These are phyloP conservation scores for Penicillium ochrochloron DNA, from an alignment of 495 filamentous ascomycete species.

Conservation along the genomic window DNA sequence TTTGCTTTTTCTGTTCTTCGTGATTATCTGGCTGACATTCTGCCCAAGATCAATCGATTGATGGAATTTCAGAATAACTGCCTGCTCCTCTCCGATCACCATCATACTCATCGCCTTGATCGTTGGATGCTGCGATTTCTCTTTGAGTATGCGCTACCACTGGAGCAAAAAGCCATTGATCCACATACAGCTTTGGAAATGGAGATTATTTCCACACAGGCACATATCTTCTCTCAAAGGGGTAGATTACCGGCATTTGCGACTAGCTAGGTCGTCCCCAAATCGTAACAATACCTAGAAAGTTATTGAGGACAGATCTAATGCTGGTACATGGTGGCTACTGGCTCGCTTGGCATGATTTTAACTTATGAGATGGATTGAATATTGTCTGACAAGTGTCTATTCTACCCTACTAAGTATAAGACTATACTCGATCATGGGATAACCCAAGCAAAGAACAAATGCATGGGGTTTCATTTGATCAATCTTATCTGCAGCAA, in stretches of 20 bases:
- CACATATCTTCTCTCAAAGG: neutral
- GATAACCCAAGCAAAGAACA: too few relatives aligned
- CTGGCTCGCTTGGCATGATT: neutral
- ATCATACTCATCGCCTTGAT: neutral
- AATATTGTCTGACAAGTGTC: too few relatives aligned
- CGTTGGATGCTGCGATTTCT: conserved; percentile 2
- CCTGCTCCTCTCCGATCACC: neutral
- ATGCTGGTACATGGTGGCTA: neutral
- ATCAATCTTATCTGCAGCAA: too few relatives aligned
- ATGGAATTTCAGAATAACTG: neutral
- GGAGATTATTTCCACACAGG: neutral
- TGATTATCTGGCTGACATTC: neutral
- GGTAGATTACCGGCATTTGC: neutral
- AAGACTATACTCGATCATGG: too few relatives aligned
- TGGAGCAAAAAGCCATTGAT: neutral
- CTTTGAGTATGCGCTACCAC: neutral
- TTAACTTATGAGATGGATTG: too few relatives aligned
- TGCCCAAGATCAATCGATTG: neutral
- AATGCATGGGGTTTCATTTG: too few relatives aligned
- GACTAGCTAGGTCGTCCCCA: neutral
- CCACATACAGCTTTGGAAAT: neutral
- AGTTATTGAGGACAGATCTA: neutral
- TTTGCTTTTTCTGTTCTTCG: too few relatives aligned
- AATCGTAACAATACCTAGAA: neutral
- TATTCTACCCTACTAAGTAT: too few relatives aligned